Conservation (phyloP, 176 grass and related monocot species). For the Ampelocalamus luodianensis region DNA sequence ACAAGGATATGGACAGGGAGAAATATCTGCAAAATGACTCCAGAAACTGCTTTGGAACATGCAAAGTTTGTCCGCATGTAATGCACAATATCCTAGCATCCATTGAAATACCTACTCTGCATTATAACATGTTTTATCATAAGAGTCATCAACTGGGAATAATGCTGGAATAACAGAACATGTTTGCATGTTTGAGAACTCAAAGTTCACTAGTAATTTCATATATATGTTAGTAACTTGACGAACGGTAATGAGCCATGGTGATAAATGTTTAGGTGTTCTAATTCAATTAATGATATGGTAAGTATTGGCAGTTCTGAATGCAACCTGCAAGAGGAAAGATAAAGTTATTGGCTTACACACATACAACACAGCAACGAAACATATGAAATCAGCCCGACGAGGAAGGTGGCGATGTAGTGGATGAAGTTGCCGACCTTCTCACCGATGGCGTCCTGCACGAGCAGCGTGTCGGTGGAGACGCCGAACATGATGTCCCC, state of each 20-base stretch:
- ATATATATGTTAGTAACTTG: neutral
- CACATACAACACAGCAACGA: no score
- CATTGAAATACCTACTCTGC: conserved; percentile 58
- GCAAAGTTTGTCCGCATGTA: conserved; percentile 89
- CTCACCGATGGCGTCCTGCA: no score
- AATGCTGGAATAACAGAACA: neutral
- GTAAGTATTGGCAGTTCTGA: no score
- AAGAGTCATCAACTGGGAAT: neutral
- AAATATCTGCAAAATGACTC: conserved; percentile 91
- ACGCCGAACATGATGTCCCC: no score
- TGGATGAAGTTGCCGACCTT: no score
- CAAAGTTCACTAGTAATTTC: neutral
- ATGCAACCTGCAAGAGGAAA: no score
- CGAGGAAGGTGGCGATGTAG: no score
- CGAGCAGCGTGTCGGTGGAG: no score
- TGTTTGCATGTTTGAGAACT: neutral
- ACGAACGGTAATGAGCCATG: neutral
- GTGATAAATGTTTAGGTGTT: neutral
- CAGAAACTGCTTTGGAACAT: conserved; percentile 93
- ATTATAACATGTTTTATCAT: neutral
- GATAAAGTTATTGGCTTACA: no score
- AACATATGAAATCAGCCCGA: no score
- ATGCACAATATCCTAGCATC: conserved; percentile 85
- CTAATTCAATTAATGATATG: no score
- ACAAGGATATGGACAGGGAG: conserved; percentile 18